A percentile compares a stretch with the other conserved stretches of the same genome.
phyloP scores from a whole-genome alignment of 352 stramenopile species.

The Plasmopara halstedii region DNA sequence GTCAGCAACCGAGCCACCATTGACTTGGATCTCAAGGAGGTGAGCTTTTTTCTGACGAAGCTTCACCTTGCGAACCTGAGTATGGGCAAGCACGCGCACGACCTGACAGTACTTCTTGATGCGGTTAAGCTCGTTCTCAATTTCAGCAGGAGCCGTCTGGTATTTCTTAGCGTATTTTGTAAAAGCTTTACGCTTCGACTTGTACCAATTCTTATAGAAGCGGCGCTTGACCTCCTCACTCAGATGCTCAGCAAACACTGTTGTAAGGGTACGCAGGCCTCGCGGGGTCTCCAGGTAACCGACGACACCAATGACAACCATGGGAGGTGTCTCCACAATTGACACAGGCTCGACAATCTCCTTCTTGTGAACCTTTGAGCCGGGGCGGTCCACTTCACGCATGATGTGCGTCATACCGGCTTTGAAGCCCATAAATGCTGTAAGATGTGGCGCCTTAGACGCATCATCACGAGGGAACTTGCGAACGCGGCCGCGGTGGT shows the following conservation, averaged over 20 bases:
- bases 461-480: slow-evolving; percentile 99
- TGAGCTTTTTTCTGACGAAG: slow-evolving; percentile 99
- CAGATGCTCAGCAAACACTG: slow-evolving; percentile 99
- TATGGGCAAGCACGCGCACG: slow-evolving; percentile 99
- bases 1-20: slow-evolving; percentile 93
- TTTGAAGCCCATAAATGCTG: slow-evolving; percentile 99
- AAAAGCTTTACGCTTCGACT: slow-evolving; percentile 99
- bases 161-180: slow-evolving; percentile 99
- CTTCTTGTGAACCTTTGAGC: slow-evolving; percentile 99
- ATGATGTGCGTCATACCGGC: slow-evolving; percentile 99
- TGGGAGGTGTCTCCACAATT: slow-evolving; percentile 98
- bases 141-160: slow-evolving; percentile 86
- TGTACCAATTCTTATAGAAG: slow-evolving; percentile 99
- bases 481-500: slow-evolving; percentile 97
- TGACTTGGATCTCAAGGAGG: slow-evolving; percentile 99
- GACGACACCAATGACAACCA: slow-evolving; percentile 99
- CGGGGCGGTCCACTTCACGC: slow-evolving; percentile 97
- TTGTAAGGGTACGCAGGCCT: slow-evolving; percentile 98
- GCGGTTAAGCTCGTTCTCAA: slow-evolving; percentile 97
- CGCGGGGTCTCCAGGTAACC: slow-evolving; percentile 99
- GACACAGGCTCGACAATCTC: slow-evolving; percentile 98
- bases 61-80: slow-evolving; percentile 98
- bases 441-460: slow-evolving; percentile 95
- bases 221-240: slow-evolving; percentile 98
- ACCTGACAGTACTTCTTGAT: slow-evolving; percentile 99